Conservation (phyloP, 148 eudicot species). For the Camellia sinensis region DNA sequence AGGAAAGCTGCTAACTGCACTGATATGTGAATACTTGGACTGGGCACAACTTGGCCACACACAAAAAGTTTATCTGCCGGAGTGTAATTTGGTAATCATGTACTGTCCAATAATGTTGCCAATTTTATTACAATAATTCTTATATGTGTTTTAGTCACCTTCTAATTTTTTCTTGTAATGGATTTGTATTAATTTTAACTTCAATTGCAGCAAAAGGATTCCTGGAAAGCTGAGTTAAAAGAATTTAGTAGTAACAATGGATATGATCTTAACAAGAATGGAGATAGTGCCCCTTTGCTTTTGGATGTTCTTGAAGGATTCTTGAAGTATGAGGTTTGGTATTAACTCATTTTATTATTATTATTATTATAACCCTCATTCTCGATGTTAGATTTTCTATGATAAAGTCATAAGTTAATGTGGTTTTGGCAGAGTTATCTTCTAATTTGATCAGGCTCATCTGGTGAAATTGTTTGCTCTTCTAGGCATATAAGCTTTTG, state of each 20-base stretch:
- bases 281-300: conserved; percentile 88
- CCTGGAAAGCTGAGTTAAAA: conserved; percentile 88
- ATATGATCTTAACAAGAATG: conserved; percentile 78
- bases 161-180: background rate
- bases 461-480: background rate
- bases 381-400: background rate
- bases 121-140: background rate
- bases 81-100: conserved; percentile 76
- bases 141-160: background rate
- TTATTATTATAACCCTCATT: background rate
- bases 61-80: conserved; percentile 84
- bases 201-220: conserved; percentile 72
- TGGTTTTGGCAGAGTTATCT: background rate
- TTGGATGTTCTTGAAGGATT: conserved; percentile 96
- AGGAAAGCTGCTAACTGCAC: conserved; percentile 88
- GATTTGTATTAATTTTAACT: background rate
- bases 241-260: conserved; percentile 92
- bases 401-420: background rate
- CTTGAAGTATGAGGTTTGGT: conserved; percentile 78
- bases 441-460: background rate
- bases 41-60: conserved; percentile 95
- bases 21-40: conserved; percentile 93
- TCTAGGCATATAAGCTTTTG: background rate
- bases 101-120: background rate
- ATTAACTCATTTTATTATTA: too few species aligned